A percentile compares a stretch with the other conserved stretches of the same genome.
These are phyloP conservation scores for Royoungia palumana DNA, from an alignment of 768 basidiomycete species.

Conservation along the genomic window DNA sequence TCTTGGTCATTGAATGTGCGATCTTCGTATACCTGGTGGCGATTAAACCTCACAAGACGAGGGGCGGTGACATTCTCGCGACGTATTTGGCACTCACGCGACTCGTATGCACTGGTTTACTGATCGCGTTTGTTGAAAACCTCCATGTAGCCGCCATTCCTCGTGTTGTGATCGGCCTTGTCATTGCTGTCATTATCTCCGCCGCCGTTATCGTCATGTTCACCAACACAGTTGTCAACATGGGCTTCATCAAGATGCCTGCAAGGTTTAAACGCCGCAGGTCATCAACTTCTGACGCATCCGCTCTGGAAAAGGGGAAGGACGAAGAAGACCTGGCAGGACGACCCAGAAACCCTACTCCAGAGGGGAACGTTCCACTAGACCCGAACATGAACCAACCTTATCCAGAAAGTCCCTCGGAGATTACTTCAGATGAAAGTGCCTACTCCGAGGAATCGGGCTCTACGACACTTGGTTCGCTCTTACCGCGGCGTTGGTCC, in stretches of 20 bases:
- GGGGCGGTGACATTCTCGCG: constrained; percentile 67
- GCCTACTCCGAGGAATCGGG: constrained; percentile 33
- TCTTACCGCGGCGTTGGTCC: constrained; percentile 33
- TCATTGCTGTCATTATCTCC: constrained; percentile 69
- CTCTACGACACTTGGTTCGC: constrained; percentile 34
- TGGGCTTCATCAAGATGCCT: constrained; percentile 32
- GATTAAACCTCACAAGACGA: constrained; percentile 62
- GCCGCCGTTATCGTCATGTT: constrained; percentile 67
- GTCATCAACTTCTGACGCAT: constrained; percentile 10
- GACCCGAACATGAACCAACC: constrained; percentile 43
- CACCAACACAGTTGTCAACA: constrained; percentile 59
- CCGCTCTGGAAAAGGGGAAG: constrained; percentile 30
- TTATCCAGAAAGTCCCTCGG: constrained; percentile 40
- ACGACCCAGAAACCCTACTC: constrained; percentile 53
- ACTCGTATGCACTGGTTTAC: constrained; percentile 62
- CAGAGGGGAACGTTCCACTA: constrained; percentile 41
- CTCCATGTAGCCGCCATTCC: constrained; percentile 70
- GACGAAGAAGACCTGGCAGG: constrained; percentile 19
- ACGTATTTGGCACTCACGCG: constrained; percentile 66
- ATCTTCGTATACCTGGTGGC: constrained; percentile 50
- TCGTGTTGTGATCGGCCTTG: constrained; percentile 75
- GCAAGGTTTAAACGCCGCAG: constrained; percentile 17
- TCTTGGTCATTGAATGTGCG: constrained; percentile 64
- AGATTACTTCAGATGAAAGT: constrained; percentile 22
- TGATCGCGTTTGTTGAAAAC: constrained; percentile 73